Evolutionary conservation across 140 eudicot genomes (phyloP).

Genomic region (Anethum foeniculum): DNA sequence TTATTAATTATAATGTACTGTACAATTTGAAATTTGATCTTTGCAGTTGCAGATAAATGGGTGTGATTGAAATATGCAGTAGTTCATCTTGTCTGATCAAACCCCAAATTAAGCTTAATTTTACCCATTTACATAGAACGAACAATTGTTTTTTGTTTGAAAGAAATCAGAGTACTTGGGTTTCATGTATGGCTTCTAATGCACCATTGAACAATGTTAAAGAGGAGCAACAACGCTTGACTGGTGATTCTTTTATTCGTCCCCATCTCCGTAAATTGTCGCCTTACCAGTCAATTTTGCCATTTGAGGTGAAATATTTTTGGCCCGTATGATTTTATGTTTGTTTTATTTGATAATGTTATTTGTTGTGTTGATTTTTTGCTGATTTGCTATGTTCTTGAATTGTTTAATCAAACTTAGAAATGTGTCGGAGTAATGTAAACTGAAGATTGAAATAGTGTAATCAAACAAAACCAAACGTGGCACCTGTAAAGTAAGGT

Average conservation of each 20-base stretch:
- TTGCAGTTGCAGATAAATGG: constrained; percentile 45
- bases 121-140: constrained; percentile 13
- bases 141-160: constrained; percentile 19
- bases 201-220: constrained; percentile 19
- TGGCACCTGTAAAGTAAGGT: neutral
- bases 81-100: constrained; percentile 49
- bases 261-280: constrained; percentile 72
- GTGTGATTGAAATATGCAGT: constrained; percentile 37
- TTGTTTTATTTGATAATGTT: neutral
- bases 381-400: neutral
- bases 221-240: constrained; percentile 27
- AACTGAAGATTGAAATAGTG: neutral
- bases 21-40: neutral
- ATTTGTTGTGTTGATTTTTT: neutral
- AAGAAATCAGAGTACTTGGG: constrained; percentile 24
- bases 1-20: neutral
- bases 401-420: neutral
- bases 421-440: neutral
- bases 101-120: constrained; percentile 21
- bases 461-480: neutral
- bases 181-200: constrained; percentile 39
- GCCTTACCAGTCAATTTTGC: constrained; percentile 87
- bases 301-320: constrained; percentile 59
- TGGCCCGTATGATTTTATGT: neutral
- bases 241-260: constrained; percentile 83